phyloP scores from a whole-genome alignment of 495 filamentous ascomycete species.

The Aspergillus diversus region DNA sequence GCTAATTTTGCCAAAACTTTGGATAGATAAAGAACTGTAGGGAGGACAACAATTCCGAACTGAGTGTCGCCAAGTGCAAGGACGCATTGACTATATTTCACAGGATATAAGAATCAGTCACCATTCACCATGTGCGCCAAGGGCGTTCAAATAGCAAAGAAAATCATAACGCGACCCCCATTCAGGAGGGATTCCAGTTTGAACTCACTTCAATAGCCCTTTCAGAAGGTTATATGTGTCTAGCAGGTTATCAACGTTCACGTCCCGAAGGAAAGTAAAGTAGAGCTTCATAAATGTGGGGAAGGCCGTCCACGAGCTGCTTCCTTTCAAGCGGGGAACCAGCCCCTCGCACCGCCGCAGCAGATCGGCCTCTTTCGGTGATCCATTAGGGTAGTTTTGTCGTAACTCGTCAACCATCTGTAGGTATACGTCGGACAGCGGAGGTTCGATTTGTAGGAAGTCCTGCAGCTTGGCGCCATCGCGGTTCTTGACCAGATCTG shows the following conservation, averaged over 20 bases:
- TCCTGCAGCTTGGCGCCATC: conserved; percentile 59
- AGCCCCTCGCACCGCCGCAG: conserved; percentile 58
- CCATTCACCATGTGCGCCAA: background rate
- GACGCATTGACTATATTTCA: conserved; percentile 62
- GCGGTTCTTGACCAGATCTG: conserved; percentile 54
- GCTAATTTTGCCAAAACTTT: conserved; percentile 76
- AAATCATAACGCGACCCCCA: background rate
- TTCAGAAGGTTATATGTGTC: conserved; percentile 75
- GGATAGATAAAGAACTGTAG: conserved; percentile 76
- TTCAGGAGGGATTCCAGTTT: background rate
- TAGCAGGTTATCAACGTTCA: conserved; percentile 73
- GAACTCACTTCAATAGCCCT: conserved; percentile 67
- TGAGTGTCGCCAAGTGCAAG: conserved; percentile 78
- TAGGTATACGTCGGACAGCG: conserved; percentile 65
- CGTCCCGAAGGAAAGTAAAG: conserved; percentile 75
- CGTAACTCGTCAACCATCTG: conserved; percentile 69
- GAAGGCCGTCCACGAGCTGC: conserved; percentile 74
- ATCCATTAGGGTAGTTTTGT: conserved; percentile 53
- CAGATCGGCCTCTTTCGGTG: conserved; percentile 54
- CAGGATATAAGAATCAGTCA: conserved; percentile 7
- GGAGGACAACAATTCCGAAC: conserved; percentile 76
- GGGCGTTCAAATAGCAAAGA: background rate
- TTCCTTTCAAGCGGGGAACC: conserved; percentile 62
- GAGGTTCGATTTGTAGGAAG: conserved; percentile 67
- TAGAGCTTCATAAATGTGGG: conserved; percentile 78